Base-by-base conservation (phyloP, 371 early-diverging fungal species). In the Coemansia sp. region DNA sequence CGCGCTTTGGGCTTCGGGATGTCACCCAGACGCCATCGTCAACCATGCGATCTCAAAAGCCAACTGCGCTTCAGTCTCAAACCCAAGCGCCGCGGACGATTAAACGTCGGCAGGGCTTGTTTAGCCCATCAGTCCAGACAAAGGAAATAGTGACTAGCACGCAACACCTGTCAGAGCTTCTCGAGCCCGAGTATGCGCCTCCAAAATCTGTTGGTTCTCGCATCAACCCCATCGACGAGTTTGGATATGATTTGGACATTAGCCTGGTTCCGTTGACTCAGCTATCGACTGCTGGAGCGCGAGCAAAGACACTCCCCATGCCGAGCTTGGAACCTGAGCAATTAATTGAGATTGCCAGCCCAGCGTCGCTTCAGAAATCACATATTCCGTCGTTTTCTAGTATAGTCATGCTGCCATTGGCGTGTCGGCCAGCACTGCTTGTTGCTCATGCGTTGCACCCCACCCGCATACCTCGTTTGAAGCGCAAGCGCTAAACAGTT, bases 101-200 rank as follows among this genome's bases (percentile, higher is more conserved):
- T 4, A 68, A 59, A 54, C 68, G 69, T 6, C n/a, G 58, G 13
- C 72, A 62, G 14, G 77, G 74, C 2, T 51, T 77, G 18, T 72
- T 77, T 31, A 66, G 50, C 16, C 53, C 68, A 2, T 18, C 50
- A 18, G 11, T 14, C 6, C 58, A n/a, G 14, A 7, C 21, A 4
- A 24, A 1, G 2, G 27, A 11, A 52, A 39, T 10, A 29, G 22
- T 13, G 24, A 6, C 40, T 26, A 40, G 5, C 7, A 31, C 42
- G 14, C 63, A 47, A 18, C 22, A 48, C 7, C 27, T 39, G 2
- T 22, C 27, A 0, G 64, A 40, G 26, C 70, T 63, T 5, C 52
- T 74, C 18, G 80, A 80, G 59, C 66, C 72, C 18, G 80, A 80
- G 24, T 80, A 80, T 54, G 80, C 56, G 10, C 80, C 80, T 3